These are phyloP conservation scores for Fraxinus latifolia DNA, from an alignment of 305 asterid genomes.

Conservation along the genomic window DNA sequence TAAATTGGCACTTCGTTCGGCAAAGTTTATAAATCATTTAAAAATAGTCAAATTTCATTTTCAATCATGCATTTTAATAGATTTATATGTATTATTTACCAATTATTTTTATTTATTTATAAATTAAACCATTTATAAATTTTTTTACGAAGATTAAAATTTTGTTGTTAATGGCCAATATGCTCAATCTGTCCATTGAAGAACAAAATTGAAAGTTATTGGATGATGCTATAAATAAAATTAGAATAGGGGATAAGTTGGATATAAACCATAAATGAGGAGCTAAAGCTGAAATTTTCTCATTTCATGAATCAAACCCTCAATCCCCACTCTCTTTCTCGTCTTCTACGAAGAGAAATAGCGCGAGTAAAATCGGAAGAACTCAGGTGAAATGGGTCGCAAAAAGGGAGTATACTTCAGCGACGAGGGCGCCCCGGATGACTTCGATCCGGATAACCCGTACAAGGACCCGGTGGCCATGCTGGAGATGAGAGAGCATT, in stretches of 20 bases:
- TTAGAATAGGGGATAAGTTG: background rate
- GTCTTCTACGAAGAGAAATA: background rate
- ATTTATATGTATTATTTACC: background rate
- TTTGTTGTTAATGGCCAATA: background rate
- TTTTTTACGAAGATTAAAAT: background rate
- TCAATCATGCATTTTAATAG: no score
- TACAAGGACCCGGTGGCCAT: slow-evolving; percentile 92
- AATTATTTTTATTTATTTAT: no score
- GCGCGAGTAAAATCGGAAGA: background rate
- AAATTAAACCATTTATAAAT: no score
- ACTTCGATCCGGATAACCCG: slow-evolving; percentile 81
- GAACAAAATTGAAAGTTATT: no score
- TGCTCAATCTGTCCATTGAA: no score
- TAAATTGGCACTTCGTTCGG: background rate
- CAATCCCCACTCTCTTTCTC: background rate
- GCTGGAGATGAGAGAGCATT: slow-evolving; percentile 92
- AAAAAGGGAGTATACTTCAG: slow-evolving; percentile 62
- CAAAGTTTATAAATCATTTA: background rate
- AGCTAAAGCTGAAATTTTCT: background rate
- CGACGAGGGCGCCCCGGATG: slow-evolving; percentile 91
- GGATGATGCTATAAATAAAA: no score
- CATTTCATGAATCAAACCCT: background rate
- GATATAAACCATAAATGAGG: background rate
- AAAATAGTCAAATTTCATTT: background rate
- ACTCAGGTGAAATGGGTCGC: slow-evolving; percentile 58